Evolutionary conservation across 202 grass and related monocot species (phyloP).

Genomic region (Schoenoplectus triqueter): DNA sequence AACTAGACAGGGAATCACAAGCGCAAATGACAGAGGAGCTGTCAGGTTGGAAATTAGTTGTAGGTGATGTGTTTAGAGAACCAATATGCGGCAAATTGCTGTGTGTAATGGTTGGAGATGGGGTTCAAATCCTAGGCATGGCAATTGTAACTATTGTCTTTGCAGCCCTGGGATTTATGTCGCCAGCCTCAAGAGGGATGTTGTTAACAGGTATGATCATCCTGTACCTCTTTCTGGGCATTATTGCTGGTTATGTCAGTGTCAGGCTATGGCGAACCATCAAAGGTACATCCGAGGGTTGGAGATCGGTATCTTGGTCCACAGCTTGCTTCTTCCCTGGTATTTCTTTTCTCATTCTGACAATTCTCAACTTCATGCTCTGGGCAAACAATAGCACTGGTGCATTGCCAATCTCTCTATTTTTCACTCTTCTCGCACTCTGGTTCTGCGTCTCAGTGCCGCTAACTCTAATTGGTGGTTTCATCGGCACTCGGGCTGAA

Average conservation of each 20-base stretch:
- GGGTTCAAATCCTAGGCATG: constrained; percentile 91
- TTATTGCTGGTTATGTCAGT: constrained; percentile 76
- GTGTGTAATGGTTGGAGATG: constrained; percentile 82
- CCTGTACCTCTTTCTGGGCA: constrained; percentile 88
- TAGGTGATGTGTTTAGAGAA: constrained; percentile 92
- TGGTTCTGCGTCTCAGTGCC: constrained; percentile 98
- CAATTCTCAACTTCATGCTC: constrained; percentile 77
- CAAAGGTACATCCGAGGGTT: constrained; percentile 76
- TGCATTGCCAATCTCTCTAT: constrained; percentile 85
- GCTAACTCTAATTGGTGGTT: constrained; percentile 87
- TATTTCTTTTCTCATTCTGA: constrained; percentile 79
- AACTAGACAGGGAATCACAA: constrained; percentile 88
- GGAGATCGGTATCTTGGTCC: constrained; percentile 86
- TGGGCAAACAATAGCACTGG: constrained; percentile 86
- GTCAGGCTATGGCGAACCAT: constrained; percentile 87
- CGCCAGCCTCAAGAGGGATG: constrained; percentile 89
- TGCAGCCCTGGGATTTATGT: constrained; percentile 89
- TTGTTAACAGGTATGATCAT: constrained; percentile 89
- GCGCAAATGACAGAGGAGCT: constrained; percentile 93
- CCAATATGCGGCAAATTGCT: constrained; percentile 75
- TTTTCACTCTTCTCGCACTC: constrained; percentile 72
- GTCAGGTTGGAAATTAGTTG: constrained; percentile 86
- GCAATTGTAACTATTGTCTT: constrained; percentile 83
- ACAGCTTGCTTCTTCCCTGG: constrained; percentile 92
- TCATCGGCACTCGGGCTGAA: constrained; percentile 68